Evolutionary conservation across 257 asterid species (phyloP), one percentile per base, ranked within the genome.

Genomic region (Nicotiana paniculata): DNA sequence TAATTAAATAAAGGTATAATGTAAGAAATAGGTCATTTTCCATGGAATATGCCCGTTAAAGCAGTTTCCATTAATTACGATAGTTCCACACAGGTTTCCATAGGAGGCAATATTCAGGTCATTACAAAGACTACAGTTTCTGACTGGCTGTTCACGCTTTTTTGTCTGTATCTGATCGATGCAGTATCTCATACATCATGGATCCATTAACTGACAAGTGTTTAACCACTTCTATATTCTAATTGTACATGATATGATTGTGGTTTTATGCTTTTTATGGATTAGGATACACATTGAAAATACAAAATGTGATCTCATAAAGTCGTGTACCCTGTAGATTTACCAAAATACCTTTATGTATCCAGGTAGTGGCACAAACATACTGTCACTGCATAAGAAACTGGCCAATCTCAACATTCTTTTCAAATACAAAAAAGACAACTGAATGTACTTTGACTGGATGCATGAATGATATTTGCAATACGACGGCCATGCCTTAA

Each of bases 1-100:
- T 39, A 39, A 6, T 39, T 6, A 13, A 51, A 51, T 17, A 51
- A 51, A 51, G 57, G 7, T 39, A 39, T 51, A 13, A 51, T 11
- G 57, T 51, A 74, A 74, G 79, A 74, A 51, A 48, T 48, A 74
- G 37, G 79, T 5, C 79, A 26, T 74, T 51, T 74, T 74, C 16
- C 15, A 1, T 9, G n/a, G 51, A 70, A 74, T 15, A 74, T 48
- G 24, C 39, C 62, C 15, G 2, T 30, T 24, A 48, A 35, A 46
- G 79, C 43, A 48, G 37, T 26, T 13, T 12, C 62, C 79, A 13
- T 21, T 48, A 21, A 21, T 70, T 74, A 74, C 4, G 79, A 74
- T 74, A 74, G 62, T 74, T 74, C 39, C 48, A 74, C 30, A 24
- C 62, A 74, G 21, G 79, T 74, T 74, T 33, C 79, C 21, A 74